Conservation (phyloP, 2,329 filamentous ascomycete genomes). For the Hypoxylon sp. region DNA sequence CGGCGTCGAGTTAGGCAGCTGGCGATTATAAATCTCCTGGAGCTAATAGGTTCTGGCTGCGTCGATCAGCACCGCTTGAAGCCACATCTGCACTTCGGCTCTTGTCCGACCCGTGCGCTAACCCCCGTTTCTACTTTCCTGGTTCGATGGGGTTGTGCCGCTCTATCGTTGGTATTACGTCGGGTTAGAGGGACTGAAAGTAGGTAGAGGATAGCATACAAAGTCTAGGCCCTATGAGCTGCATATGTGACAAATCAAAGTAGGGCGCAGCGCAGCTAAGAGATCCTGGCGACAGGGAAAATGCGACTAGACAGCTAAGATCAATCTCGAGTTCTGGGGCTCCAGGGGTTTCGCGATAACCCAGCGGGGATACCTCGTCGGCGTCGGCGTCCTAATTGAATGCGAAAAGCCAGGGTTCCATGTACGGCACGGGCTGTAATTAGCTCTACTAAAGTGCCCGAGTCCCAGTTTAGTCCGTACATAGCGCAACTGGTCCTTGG, state of each 20-base stretch:
- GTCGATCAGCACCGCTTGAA: constrained; percentile 11
- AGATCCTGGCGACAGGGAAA: background rate
- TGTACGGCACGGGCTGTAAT: background rate
- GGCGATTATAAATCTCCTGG: background rate
- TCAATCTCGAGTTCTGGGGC: constrained; percentile 1
- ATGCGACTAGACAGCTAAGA: background rate
- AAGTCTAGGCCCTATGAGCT: constrained; percentile 3
- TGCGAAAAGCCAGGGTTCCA: too few relatives aligned
- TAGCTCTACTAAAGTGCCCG: background rate
- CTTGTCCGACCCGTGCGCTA: constrained; percentile 4
- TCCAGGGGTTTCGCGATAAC: background rate
- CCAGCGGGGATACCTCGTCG: background rate
- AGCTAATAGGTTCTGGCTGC: background rate
- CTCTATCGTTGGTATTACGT: too few relatives aligned
- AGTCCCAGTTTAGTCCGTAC: background rate
- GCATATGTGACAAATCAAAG: constrained; percentile 4
- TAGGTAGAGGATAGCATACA: constrained; percentile 1
- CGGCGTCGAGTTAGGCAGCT: background rate
- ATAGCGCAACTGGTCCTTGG: background rate
- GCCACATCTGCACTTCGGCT: constrained; percentile 9
- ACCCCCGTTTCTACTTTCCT: constrained; percentile 1
- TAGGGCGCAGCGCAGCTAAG: background rate
- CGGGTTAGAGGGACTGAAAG: too few relatives aligned
- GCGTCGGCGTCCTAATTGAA: background rate
- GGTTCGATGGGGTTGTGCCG: constrained; percentile 8